phyloP scores from a whole-genome alignment of 2,329 filamentous ascomycete species.

The Hymenoscyphus occultus region DNA sequence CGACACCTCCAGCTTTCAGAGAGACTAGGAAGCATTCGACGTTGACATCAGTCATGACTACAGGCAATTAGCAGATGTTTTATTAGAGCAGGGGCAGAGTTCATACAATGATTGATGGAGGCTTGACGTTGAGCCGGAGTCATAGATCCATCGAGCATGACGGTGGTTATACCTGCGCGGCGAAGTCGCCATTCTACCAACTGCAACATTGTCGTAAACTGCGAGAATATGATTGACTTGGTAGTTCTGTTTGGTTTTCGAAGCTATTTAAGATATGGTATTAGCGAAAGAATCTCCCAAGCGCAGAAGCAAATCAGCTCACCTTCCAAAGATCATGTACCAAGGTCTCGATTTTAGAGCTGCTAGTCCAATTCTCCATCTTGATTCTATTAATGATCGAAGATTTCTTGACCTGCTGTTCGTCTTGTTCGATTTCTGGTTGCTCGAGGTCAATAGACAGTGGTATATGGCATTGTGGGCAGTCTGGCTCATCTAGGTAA shows the following conservation, averaged over 20 bases:
- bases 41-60: constrained; percentile 77
- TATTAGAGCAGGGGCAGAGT: too few species aligned
- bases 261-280: too few species aligned
- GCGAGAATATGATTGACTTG: constrained; percentile 35
- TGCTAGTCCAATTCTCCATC: constrained; percentile 98
- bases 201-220: constrained; percentile 96
- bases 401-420: constrained; percentile 82
- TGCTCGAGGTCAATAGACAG: constrained; percentile 91
- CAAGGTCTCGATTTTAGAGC: constrained; percentile 95
- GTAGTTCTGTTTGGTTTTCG: too few species aligned
- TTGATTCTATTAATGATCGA: constrained; percentile 98
- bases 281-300: too few species aligned
- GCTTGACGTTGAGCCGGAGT: constrained; percentile 88
- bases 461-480: constrained; percentile 86
- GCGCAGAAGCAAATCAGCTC: constrained; percentile 46
- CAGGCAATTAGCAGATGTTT: too few species aligned
- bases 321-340: constrained; percentile 92
- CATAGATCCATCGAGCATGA: constrained; percentile 98
- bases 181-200: constrained; percentile 95
- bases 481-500: constrained; percentile 59
- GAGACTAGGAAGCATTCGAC: constrained; percentile 97
- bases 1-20: constrained; percentile 92
- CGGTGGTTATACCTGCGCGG: constrained; percentile 94
- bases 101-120: constrained; percentile 80
- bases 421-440: constrained; percentile 91